Evolutionary conservation across 176 grass and related monocot genomes (phyloP).

Genomic region (Avena atlantica): DNA sequence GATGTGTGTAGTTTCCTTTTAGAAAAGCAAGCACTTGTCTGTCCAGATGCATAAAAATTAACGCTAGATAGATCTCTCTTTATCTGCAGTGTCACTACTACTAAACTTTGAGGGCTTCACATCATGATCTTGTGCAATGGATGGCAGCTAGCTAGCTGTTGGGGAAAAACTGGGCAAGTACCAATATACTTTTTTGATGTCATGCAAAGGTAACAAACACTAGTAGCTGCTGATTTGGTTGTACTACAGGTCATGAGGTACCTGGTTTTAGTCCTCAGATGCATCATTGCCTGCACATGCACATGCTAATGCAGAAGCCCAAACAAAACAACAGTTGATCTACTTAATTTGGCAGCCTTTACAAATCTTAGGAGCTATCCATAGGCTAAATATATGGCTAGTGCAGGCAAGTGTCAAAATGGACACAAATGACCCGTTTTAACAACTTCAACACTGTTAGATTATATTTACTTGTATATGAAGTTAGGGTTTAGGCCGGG

Average conservation of each 20-base stretch:
- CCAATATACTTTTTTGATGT: constrained; percentile 52
- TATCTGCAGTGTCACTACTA: constrained; percentile 34
- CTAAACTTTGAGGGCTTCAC: constrained; percentile 46
- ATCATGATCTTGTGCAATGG: constrained; percentile 53
- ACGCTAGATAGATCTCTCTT: constrained; percentile 33
- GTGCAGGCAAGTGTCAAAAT: background rate
- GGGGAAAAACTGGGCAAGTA: constrained; percentile 68
- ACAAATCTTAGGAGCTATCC: constrained; percentile 49
- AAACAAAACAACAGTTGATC: constrained; percentile 44
- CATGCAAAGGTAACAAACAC: constrained; percentile 50
- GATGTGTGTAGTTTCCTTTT: constrained; percentile 12
- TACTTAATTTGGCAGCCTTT: constrained; percentile 52
- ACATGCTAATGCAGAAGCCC: constrained; percentile 51
- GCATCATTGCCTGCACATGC: constrained; percentile 51
- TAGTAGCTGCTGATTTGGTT: constrained; percentile 45
- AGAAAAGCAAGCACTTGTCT: constrained; percentile 42
- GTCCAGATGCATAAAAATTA: constrained; percentile 44
- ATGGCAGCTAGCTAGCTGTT: constrained; percentile 49
- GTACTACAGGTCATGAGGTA: constrained; percentile 42
- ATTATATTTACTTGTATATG: too few relatives aligned
- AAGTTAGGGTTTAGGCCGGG: too few relatives aligned
- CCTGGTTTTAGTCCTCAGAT: constrained; percentile 46
- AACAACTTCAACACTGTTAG: too few relatives aligned
- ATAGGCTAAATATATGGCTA: constrained; percentile 25
- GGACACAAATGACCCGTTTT: too few relatives aligned